phyloP scores from a whole-genome alignment of 2,329 filamentous ascomycete genomes.

The Raffaelea ambrosiae region DNA sequence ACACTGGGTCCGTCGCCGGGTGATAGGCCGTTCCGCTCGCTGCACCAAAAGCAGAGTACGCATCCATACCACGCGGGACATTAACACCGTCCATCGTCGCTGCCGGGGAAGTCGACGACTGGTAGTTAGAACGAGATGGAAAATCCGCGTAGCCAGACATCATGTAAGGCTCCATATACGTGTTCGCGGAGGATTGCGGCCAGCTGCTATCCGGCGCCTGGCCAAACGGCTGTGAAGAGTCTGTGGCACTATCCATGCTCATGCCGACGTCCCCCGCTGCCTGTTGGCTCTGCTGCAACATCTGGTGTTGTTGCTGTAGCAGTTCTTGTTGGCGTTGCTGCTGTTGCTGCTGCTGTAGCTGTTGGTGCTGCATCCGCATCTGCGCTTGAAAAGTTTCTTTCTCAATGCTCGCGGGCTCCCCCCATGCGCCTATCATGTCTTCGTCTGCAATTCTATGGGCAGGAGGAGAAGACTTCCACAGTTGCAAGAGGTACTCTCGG shows the following conservation, averaged over 20 bases:
- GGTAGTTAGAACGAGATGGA: constrained; percentile 54
- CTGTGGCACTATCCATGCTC: background rate
- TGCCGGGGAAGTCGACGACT: constrained; percentile 6
- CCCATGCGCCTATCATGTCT: constrained; percentile 23
- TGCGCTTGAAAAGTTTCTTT: constrained; percentile 52
- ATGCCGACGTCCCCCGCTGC: background rate
- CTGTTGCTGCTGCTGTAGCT: constrained; percentile 29
- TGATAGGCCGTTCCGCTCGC: constrained; percentile 36
- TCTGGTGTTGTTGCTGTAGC: background rate
- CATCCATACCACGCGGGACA: constrained; percentile 24
- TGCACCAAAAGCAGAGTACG: constrained; percentile 20
- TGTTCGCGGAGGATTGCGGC: constrained; percentile 25
- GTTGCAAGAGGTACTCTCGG: constrained; percentile 65
- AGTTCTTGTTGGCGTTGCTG: background rate
- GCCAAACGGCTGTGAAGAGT: too few relatives aligned
- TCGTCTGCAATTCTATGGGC: constrained; percentile 43
- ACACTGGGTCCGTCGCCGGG: constrained; percentile 61
- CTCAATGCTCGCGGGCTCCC: constrained; percentile 31
- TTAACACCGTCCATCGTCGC: background rate
- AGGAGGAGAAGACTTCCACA: constrained; percentile 77
- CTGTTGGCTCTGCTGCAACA: background rate
- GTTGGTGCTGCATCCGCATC: constrained; percentile 52
- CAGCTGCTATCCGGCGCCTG: constrained; percentile 48
- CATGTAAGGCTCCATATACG: constrained; percentile 74
- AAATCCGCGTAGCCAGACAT: constrained; percentile 67